A percentile compares a stretch with the other conserved stretches of the same genome.
Evolutionary conservation across 768 basidiomycete species (phyloP).

Genomic region (Collybiopsis confluens): DNA sequence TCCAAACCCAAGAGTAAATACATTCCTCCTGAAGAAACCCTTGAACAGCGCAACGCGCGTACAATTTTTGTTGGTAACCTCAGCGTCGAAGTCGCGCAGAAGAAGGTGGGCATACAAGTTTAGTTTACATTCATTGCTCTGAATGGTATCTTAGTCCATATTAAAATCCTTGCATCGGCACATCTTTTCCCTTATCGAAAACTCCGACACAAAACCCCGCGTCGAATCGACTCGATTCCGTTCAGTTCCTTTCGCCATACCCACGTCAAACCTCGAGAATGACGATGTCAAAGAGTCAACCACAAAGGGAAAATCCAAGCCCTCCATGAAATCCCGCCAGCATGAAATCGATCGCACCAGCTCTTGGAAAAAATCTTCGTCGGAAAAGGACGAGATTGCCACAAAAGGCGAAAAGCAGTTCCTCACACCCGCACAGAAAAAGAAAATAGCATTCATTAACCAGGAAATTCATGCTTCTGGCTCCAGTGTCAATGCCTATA

Average conservation of each 20-base stretch:
- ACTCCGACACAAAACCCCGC: constrained; percentile 30
- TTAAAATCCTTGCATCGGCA: constrained; percentile 76
- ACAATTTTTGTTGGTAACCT: constrained; percentile 94
- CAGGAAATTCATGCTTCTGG: constrained; percentile 81
- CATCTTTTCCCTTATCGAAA: constrained; percentile 55
- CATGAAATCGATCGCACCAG: constrained; percentile 59
- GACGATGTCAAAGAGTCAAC: constrained; percentile 30
- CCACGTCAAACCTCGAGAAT: constrained; percentile 61
- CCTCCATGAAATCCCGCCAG: constrained; percentile 31
- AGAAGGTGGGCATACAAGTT: constrained; percentile 51
- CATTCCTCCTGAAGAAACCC: constrained; percentile 66
- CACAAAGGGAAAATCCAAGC: constrained; percentile 25
- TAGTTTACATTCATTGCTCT: neutral
- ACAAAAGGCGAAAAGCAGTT: constrained; percentile 56
- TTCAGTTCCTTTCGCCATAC: constrained; percentile 84
- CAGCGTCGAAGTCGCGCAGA: constrained; percentile 68
- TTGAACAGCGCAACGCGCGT: constrained; percentile 67
- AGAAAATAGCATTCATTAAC: constrained; percentile 92
- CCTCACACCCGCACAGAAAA: constrained; percentile 82
- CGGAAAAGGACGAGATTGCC: constrained; percentile 34
- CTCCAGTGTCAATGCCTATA: constrained; percentile 78
- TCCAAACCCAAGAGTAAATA: constrained; percentile 35
- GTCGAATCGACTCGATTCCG: constrained; percentile 94
- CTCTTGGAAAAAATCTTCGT: constrained; percentile 46
- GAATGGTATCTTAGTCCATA: constrained; percentile 43